These are phyloP conservation scores for Periconia sp. DNA, from an alignment of 2,329 filamentous ascomycete species.

Conservation along the genomic window DNA sequence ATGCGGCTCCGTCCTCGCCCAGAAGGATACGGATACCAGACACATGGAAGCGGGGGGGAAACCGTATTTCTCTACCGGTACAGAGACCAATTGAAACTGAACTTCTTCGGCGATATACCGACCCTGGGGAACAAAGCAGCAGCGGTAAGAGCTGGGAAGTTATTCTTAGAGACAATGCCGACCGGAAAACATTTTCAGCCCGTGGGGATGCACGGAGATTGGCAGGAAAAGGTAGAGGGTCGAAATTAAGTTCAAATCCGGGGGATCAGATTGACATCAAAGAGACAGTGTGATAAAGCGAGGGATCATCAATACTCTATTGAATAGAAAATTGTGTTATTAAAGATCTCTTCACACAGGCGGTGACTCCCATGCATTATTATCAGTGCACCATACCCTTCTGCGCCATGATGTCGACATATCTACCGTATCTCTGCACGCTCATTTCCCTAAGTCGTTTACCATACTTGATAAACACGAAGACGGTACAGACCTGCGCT, in stretches of 20 bases:
- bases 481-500: conserved; percentile 41
- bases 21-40: no score
- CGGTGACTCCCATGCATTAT: neutral
- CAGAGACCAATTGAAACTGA: neutral
- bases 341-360: neutral
- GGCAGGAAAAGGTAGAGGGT: neutral
- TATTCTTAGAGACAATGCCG: neutral
- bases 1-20: no score
- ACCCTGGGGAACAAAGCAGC: neutral
- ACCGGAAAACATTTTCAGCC: neutral
- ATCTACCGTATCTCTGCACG: conserved; percentile 14
- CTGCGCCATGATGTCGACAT: conserved; percentile 19
- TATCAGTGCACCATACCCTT: conserved; percentile 21
- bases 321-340: neutral
- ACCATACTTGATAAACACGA: conserved; percentile 54
- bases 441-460: conserved; percentile 39
- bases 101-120: neutral
- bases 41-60: neutral
- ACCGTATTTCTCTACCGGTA: neutral
- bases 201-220: neutral
- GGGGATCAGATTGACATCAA: neutral
- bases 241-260: neutral
- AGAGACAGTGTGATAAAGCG: neutral
- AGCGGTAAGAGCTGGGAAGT: neutral
- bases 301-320: neutral